Base-by-base conservation (phyloP, 2,329 filamentous ascomycete species). In the Bipolaris gigantea region DNA sequence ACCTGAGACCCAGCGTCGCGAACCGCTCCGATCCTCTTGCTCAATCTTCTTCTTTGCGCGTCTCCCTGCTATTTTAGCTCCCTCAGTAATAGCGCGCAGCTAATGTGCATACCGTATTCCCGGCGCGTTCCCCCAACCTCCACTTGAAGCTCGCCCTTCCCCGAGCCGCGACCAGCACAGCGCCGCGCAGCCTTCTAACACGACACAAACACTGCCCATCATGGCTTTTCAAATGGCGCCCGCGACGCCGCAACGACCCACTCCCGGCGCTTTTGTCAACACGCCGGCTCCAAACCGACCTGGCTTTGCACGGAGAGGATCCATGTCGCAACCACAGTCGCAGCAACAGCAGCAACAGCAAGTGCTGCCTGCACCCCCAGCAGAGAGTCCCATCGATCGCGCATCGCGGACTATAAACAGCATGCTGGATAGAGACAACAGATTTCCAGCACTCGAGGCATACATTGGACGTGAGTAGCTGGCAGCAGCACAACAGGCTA, bases 401-500 rank as follows among this genome's bases (percentile, higher is more conserved):
- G 94, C 91, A 18, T 90, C 92, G 42, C 83, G 82, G 61, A 92
- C 89, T 18, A 88, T 99, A 73, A 96, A 96, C 74, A 83, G 86
- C 61, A 87, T 89, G 40, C 78, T 97, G 40, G 81, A 85, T 55
- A 80, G 83, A 55, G 93, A 97, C 70, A 85, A 87, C 66, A 85
- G 85, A 69, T 99, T 91, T 70, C 92, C 92, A 6, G 90, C 96
- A 60, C 79, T 99, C 16, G 93, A 97, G 73, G 89, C 85, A 53
- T 96, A 96, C 77, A 86, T 95, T 66, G 85, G 87, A 76, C 90
- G 92, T 94, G 81, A 81, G 90, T 68, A 53, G 55, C 30, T 13
- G 30, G 16, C 3, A 27, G 36, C 35, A 38, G 21, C 13, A 16
- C 43, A 4, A 27, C 33, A 40, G 19, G 43, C n/a, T 19, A 32